Percentiles rank a stretch among this genome's conserved stretches.
These are phyloP conservation scores for Pleurotus ostreatus DNA, from an alignment of 768 basidiomycete species.

Conservation along the genomic window DNA sequence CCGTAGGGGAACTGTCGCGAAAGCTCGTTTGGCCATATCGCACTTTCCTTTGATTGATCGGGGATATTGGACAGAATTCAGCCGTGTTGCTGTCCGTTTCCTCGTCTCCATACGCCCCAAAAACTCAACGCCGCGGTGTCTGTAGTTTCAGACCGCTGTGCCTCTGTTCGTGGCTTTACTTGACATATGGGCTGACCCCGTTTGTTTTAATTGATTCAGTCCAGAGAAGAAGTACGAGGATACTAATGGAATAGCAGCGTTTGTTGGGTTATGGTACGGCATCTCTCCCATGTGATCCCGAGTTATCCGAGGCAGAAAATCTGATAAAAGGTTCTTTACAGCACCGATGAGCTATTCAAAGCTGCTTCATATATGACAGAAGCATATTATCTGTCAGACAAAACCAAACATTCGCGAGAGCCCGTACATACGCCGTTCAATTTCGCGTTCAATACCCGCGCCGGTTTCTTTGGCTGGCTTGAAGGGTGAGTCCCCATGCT, in stretches of 20 bases:
- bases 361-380: constrained; percentile 74
- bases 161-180: background rate
- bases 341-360: constrained; percentile 76
- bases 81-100: no score
- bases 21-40: background rate
- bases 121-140: background rate
- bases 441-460: constrained; percentile 54
- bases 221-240: constrained; percentile 63
- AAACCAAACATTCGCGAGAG: constrained; percentile 31
- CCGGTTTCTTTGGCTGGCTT: constrained; percentile 70
- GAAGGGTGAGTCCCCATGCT: constrained; percentile 36
- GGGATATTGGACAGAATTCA: background rate
- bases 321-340: constrained; percentile 19
- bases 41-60: constrained; percentile 1
- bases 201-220: constrained; percentile 24
- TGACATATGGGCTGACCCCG: background rate
- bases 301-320: background rate
- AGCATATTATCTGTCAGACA: constrained; percentile 43
- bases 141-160: background rate
- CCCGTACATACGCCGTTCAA: constrained; percentile 66
- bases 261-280: constrained; percentile 64
- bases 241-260: constrained; percentile 64
- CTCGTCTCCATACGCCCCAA: background rate
- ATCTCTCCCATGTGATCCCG: background rate
- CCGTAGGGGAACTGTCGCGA: background rate